Base-by-base conservation (phyloP, 139 green algal genomes). In the Nannochloris sp. region DNA sequence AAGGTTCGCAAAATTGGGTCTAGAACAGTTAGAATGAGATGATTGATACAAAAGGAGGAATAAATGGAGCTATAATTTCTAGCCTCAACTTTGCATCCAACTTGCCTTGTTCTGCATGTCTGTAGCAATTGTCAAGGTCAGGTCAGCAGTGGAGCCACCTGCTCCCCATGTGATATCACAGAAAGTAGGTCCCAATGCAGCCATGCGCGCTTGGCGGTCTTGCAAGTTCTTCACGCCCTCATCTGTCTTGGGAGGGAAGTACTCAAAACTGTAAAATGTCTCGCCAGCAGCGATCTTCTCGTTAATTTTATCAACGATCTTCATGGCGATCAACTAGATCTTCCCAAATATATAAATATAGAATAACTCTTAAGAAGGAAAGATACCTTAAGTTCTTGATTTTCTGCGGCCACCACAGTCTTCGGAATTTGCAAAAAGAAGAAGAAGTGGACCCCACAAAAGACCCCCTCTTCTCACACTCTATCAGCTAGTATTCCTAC, bases 131-230 rank as follows among this genome's bases (percentile, higher is more conserved):
- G 95, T 89, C 13, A 98, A 79, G 0, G 92, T 98, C 0, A 97
- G 79, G 38, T 98, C 93, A 6, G 91, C 86, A 3, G 92, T 98
- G 38, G 80, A 91, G 54, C 92, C 92, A 30, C 92, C 92, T 10
- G 92, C 92, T n/a, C 92, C 92, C 92, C 92, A 98, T 10, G 92
- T 98, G 75, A 98, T 98, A 69, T 98, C 92, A 64, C 93, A 98
- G 65, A 98, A 98, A 0, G 74, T 72, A 13, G 92, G 92, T 14
- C 79, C 78, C 57, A 88, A 75, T 2, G 85, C 67, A 3, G 77
- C 89, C 89, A 98, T 96, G 31, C 87, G 73, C 31, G 93, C 80
- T 81, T 95, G 87, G 2, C 93, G 72, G 56, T 95, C 87, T 48
- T 92, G 90, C 51, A 98, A 70, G 74, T 97, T 97, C 56, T 92